Evolutionary conservation across 202 grass and related monocot species (phyloP).

Genomic region (Dendrocalamus latiflorus): DNA sequence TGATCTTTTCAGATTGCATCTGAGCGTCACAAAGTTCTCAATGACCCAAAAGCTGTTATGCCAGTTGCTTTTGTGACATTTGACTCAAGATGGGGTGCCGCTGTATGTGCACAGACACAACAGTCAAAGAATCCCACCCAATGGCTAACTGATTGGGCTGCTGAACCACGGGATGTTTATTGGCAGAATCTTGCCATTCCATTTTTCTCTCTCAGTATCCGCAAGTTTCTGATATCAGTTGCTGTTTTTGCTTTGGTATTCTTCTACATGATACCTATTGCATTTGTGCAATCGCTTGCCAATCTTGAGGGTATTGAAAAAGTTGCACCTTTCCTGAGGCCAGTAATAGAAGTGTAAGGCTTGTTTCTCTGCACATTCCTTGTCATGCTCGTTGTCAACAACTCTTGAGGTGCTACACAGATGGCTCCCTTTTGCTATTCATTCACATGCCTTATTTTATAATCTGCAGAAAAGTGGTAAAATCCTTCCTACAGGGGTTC

Average conservation of each 20-base stretch:
- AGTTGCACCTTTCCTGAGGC: slow-evolving; percentile 87
- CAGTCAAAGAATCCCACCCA: slow-evolving; percentile 89
- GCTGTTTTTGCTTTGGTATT: slow-evolving; percentile 80
- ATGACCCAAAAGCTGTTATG: slow-evolving; percentile 87
- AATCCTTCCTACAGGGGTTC: slow-evolving; percentile 91
- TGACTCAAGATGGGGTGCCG: slow-evolving; percentile 96
- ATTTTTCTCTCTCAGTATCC: slow-evolving; percentile 89
- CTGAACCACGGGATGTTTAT: slow-evolving; percentile 92
- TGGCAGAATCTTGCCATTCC: slow-evolving; percentile 95
- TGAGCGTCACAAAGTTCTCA: slow-evolving; percentile 72
- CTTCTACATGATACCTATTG: slow-evolving; percentile 98
- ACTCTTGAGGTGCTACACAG: neutral
- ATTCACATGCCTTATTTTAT: neutral
- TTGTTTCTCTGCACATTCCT: slow-evolving; percentile 8
- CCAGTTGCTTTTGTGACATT: slow-evolving; percentile 93
- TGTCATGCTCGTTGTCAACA: neutral
- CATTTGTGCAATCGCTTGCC: slow-evolving; percentile 96
- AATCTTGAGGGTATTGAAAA: slow-evolving; percentile 99
- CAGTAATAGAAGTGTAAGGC: slow-evolving; percentile 81
- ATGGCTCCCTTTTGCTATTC: neutral
- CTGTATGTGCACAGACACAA: slow-evolving; percentile 97
- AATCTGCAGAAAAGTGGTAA: slow-evolving; percentile 71
- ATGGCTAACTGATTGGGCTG: slow-evolving; percentile 92
- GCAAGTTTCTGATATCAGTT: slow-evolving; percentile 75
- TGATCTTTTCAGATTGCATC: slow-evolving; percentile 60